These are phyloP conservation scores for Penicillium verrucosum DNA, from an alignment of 2,329 filamentous ascomycete genomes.

Conservation along the genomic window DNA sequence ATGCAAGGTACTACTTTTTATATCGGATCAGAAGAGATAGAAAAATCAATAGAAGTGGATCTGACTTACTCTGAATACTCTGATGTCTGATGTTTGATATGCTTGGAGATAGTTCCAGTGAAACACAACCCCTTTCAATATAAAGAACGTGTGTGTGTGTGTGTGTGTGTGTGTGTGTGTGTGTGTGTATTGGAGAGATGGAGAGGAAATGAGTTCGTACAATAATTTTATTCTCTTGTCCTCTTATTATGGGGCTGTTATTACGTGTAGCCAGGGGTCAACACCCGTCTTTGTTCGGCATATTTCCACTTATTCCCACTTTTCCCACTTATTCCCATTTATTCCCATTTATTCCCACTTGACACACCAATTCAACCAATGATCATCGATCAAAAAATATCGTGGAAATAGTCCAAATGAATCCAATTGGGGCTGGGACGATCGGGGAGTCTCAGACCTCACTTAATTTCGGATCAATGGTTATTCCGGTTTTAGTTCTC, in stretches of 20 bases:
- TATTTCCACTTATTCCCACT: too few species aligned
- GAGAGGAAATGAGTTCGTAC: background rate
- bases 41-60: background rate
- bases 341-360: background rate
- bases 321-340: background rate
- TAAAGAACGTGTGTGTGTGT: background rate
- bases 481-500: background rate
- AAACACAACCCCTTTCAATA: background rate
- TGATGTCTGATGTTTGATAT: too few species aligned
- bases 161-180: background rate
- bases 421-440: background rate
- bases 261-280: background rate
- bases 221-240: background rate
- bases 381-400: too few species aligned
- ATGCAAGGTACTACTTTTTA: conserved; percentile 6
- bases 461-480: background rate
- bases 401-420: background rate
- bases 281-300: background rate
- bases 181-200: too few species aligned
- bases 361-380: background rate
- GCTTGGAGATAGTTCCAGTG: background rate
- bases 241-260: background rate
- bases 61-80: background rate
- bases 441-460: background rate
- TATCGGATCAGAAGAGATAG: background rate